phyloP scores from a whole-genome alignment of 352 stramenopile species.

The Pythium oligandrum region DNA sequence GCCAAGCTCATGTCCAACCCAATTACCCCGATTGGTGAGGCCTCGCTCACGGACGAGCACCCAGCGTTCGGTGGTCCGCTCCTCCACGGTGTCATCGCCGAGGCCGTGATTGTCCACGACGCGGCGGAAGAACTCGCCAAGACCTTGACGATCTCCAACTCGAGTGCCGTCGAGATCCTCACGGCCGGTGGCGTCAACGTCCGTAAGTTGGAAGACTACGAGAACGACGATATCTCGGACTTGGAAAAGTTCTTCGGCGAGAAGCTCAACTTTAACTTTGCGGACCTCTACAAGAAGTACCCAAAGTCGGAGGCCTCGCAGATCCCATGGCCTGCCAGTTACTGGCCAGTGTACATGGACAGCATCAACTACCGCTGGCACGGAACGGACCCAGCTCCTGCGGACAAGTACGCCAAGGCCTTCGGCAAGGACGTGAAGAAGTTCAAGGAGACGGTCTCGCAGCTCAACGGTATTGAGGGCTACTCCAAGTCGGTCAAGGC shows the following conservation, averaged over 20 bases:
- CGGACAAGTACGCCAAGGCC: constrained; percentile 21
- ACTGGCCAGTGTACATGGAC: constrained; percentile 61
- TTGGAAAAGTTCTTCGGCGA: constrained; percentile 30
- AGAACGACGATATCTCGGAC: constrained; percentile 23
- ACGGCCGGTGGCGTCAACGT: background rate
- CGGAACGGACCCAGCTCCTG: constrained; percentile 6
- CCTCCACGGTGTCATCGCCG: background rate
- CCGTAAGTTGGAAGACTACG: constrained; percentile 7
- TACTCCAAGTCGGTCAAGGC: background rate
- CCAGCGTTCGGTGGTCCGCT: constrained; percentile 1
- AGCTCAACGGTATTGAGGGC: constrained; percentile 1
- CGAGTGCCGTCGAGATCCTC: constrained; percentile 8
- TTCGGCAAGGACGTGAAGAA: constrained; percentile 9
- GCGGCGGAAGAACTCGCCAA: background rate
- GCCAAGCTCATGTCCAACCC: constrained; percentile 2
- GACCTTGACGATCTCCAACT: constrained; percentile 1
- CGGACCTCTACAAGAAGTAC: constrained; percentile 27
- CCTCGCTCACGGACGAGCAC: background rate
- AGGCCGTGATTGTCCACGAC: background rate
- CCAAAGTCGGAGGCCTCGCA: constrained; percentile 7
- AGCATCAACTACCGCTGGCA: constrained; percentile 55
- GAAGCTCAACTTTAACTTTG: constrained; percentile 23
- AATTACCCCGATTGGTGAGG: background rate
- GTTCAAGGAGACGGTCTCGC: constrained; percentile 21
- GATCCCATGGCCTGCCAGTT: constrained; percentile 42